Conservation (phyloP, 2,329 filamentous ascomycete species). For the Alternaria brassicae region DNA sequence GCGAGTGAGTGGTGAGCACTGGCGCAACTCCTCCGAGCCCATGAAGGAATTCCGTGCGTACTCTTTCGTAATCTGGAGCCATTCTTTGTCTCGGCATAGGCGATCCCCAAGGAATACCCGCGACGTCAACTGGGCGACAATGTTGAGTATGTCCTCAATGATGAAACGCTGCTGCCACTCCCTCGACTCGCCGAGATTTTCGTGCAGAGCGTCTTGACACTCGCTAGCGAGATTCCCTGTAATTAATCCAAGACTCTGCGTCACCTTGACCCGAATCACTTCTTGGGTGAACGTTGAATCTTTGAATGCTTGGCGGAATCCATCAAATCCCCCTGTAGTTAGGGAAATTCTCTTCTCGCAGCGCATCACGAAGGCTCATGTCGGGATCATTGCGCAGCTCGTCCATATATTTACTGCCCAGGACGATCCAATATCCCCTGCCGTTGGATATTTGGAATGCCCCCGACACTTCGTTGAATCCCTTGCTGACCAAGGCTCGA, state of each 20-base stretch:
- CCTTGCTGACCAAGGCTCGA: slow-evolving; percentile 2
- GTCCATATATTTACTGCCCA: slow-evolving; percentile 5
- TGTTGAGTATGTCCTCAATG: slow-evolving; percentile 6
- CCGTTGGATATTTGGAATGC: slow-evolving; percentile 1
- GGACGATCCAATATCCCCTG: background rate
- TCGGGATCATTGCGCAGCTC: slow-evolving; percentile 4
- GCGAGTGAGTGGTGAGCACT: slow-evolving; percentile 1
- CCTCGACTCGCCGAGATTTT: slow-evolving; percentile 4
- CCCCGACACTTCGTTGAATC: slow-evolving; percentile 2
- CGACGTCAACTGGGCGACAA: slow-evolving; percentile 5
- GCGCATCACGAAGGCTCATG: slow-evolving; percentile 4
- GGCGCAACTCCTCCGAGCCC: background rate
- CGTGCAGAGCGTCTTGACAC: slow-evolving; percentile 2
- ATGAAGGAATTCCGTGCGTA: slow-evolving; percentile 1
- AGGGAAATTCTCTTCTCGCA: slow-evolving; percentile 2
- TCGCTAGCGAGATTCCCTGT: slow-evolving; percentile 1
- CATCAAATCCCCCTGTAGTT: slow-evolving; percentile 4
- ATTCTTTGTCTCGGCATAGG: slow-evolving; percentile 1
- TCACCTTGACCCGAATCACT: slow-evolving; percentile 6
- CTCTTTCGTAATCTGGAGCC: slow-evolving; percentile 2
- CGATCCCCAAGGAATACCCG: slow-evolving; percentile 1
- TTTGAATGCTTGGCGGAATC: slow-evolving; percentile 4
- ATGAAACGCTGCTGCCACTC: slow-evolving; percentile 5
- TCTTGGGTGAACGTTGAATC: slow-evolving; percentile 5
- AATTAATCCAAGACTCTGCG: slow-evolving; percentile 5